phyloP scores from a whole-genome alignment of 73 alveolate species.

The Paramecium octaurelia region DNA sequence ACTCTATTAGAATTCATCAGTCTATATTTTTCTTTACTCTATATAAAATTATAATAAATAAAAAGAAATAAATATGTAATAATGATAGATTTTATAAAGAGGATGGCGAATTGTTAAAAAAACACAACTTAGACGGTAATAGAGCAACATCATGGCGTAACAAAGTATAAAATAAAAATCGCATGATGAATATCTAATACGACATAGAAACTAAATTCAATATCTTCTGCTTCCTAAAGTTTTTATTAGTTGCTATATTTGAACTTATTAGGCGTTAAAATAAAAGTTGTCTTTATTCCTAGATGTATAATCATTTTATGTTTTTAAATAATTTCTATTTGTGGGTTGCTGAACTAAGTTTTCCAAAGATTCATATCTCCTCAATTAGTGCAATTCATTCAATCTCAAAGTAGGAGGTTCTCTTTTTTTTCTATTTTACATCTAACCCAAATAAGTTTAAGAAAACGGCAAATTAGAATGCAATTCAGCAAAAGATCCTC shows the following conservation, averaged over 20 bases:
- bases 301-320: neutral
- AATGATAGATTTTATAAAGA: no score
- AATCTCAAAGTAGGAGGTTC: neutral
- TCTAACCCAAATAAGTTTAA: neutral
- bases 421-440: neutral
- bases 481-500: neutral
- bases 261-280: neutral
- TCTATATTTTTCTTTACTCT: no score
- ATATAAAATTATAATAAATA: no score
- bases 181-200: neutral
- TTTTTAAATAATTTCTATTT: neutral
- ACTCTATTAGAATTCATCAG: no score
- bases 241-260: neutral
- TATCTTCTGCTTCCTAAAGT: neutral
- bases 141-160: no score
- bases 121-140: no score
- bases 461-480: neutral
- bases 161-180: neutral
- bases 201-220: neutral
- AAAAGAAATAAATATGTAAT: no score
- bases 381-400: neutral
- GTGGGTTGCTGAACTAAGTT: neutral
- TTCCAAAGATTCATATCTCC: neutral
- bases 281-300: neutral
- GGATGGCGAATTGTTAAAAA: no score